phyloP scores from a whole-genome alignment of 2,329 filamentous ascomycete species.

The Aureobasidium sp. region DNA sequence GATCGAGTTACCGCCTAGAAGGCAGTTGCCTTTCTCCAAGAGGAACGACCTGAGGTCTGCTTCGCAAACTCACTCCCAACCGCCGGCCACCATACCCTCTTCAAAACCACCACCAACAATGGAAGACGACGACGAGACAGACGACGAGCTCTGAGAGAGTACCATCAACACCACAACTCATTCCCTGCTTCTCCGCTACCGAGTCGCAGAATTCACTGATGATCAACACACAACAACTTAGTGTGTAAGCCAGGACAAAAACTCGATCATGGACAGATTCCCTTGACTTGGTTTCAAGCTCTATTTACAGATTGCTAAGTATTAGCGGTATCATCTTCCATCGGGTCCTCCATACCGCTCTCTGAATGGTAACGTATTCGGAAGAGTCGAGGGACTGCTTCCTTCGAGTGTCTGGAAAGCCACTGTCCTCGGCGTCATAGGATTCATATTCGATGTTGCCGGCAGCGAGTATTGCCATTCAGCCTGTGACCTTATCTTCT shows the following conservation, averaged over 20 bases:
- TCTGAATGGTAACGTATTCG: constrained; percentile 24
- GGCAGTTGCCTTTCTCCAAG: constrained; percentile 42
- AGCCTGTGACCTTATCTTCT: constrained; percentile 43
- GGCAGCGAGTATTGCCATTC: constrained; percentile 37
- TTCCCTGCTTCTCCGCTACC: not conserved
- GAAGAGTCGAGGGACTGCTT: constrained; percentile 18
- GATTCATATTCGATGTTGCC: constrained; percentile 36
- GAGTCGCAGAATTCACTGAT: not conserved
- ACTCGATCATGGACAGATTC: not conserved
- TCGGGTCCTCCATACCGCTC: constrained; percentile 22
- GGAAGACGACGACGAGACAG: constrained; percentile 28
- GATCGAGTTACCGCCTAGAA: constrained; percentile 27
- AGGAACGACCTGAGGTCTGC: not conserved
- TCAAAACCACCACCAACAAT: not conserved
- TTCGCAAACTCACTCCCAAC: not conserved
- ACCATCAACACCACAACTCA: not conserved
- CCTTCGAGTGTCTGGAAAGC: constrained; percentile 56
- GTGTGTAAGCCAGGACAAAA: constrained; percentile 1
- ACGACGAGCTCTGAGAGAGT: constrained; percentile 23
- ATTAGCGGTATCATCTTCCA: not conserved
- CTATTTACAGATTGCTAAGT: not conserved
- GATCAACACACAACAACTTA: not conserved
- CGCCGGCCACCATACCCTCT: not conserved
- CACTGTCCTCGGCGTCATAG: constrained; percentile 58
- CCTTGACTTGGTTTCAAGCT: not conserved